Percentiles rank a stretch among this genome's conserved stretches.
phyloP scores from a whole-genome alignment of 2,329 filamentous ascomycete species.

The Claviceps sp. region DNA sequence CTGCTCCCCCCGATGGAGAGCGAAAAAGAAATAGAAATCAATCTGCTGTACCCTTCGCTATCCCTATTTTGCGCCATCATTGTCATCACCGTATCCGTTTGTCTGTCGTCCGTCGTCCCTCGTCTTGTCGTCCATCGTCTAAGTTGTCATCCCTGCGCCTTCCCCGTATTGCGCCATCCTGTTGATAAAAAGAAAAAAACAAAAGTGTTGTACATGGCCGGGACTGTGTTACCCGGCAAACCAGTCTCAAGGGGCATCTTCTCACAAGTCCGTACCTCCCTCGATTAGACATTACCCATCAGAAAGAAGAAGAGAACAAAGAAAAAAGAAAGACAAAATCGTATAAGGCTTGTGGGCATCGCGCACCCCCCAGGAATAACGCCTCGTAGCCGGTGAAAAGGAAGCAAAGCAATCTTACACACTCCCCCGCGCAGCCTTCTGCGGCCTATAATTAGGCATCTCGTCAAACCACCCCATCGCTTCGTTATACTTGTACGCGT shows the following conservation, averaged over 20 bases:
- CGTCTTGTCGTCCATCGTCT: neutral
- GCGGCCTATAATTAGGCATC: conserved; percentile 69
- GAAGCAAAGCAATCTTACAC: neutral
- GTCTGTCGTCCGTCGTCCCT: no score
- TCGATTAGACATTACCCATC: neutral
- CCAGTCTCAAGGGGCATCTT: neutral
- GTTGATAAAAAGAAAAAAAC: neutral
- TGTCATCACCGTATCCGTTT: neutral
- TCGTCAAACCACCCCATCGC: conserved; percentile 69
- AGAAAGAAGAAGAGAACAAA: neutral
- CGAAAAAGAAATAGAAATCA: no score
- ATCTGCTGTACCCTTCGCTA: no score
- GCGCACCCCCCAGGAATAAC: no score
- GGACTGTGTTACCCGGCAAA: neutral
- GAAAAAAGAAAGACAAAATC: neutral
- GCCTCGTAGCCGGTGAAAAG: neutral
- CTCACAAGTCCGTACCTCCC: neutral
- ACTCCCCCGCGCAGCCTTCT: conserved; percentile 27
- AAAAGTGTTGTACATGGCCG: conserved; percentile 1
- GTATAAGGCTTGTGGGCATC: neutral
- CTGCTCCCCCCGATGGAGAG: no score
- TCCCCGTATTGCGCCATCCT: neutral
- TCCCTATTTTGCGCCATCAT: neutral
- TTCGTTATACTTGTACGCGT: conserved; percentile 84
- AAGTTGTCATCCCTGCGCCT: neutral